phyloP scores from a whole-genome alignment of 371 early-diverging fungal species.

The Astathelohania contejeani region DNA sequence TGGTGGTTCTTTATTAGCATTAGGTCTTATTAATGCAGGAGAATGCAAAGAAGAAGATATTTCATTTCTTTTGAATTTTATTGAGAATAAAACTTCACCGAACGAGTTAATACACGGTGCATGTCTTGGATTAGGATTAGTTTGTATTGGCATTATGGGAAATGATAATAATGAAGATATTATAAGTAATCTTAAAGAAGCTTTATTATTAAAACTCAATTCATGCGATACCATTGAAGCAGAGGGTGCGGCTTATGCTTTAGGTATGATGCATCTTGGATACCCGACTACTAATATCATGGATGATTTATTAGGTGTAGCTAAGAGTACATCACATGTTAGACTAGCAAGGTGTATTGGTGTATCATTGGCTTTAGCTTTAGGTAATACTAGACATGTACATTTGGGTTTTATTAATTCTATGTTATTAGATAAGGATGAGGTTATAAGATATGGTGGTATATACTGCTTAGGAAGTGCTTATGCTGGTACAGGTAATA shows the following conservation, averaged over 20 bases:
- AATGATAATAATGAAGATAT: background rate
- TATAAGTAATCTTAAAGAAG: background rate
- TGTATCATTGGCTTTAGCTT: constrained; percentile 64
- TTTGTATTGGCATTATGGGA: constrained; percentile 54
- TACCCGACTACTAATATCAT: constrained; percentile 63
- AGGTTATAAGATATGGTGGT: constrained; percentile 77
- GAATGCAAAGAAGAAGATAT: constrained; percentile 62
- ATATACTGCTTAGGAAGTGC: constrained; percentile 85
- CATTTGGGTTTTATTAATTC: background rate
- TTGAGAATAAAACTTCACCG: constrained; percentile 37
- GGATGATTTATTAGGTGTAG: constrained; percentile 78
- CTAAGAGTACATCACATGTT: constrained; percentile 84
- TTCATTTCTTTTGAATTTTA: constrained; percentile 61
- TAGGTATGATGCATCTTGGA: constrained; percentile 88
- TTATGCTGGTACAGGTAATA: constrained; percentile 84
- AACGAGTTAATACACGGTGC: constrained; percentile 85
- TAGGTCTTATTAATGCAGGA: constrained; percentile 87
- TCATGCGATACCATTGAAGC: constrained; percentile 65
- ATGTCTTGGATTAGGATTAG: constrained; percentile 71
- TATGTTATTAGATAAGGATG: constrained; percentile 60
- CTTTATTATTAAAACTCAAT: no score
- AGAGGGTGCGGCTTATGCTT: constrained; percentile 84
- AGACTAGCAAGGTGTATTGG: constrained; percentile 85
- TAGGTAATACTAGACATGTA: no score
- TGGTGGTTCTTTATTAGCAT: constrained; percentile 86